Conservation (phyloP, 306 rosid species). For the Styphnolobium japonicum region DNA sequence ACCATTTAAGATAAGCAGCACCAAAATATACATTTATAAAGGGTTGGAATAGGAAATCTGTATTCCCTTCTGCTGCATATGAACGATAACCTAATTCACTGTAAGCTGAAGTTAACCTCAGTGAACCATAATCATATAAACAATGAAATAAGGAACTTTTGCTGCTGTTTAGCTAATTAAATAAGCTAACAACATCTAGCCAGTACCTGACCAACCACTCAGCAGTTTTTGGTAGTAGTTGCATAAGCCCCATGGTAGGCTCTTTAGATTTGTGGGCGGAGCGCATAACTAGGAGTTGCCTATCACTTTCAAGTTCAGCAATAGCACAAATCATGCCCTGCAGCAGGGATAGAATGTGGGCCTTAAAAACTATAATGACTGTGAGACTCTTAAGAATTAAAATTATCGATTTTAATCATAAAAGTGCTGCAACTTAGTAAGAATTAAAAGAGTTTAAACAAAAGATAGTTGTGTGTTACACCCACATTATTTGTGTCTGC, state of each 20-base stretch:
- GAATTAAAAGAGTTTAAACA: not conserved
- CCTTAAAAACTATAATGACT: not conserved
- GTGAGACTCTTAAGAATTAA: not conserved
- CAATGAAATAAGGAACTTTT: not conserved
- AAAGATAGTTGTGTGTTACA: not conserved
- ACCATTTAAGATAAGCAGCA: slow-evolving; percentile 80
- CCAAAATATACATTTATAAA: slow-evolving; percentile 68
- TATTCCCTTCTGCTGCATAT: slow-evolving; percentile 42
- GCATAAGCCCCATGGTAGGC: slow-evolving; percentile 70
- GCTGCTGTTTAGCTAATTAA: not conserved
- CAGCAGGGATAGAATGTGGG: slow-evolving; percentile 19
- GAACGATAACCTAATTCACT: slow-evolving; percentile 60
- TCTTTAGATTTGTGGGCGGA: slow-evolving; percentile 48
- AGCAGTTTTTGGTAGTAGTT: slow-evolving; percentile 49
- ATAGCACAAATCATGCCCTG: slow-evolving; percentile 82
- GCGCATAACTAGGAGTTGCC: slow-evolving; percentile 58
- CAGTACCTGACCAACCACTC: slow-evolving; percentile 67
- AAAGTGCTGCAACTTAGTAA: not conserved
- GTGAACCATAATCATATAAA: slow-evolving; percentile 6
- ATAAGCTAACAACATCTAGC: slow-evolving; percentile 14
- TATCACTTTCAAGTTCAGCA: slow-evolving; percentile 86
- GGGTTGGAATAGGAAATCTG: slow-evolving; percentile 51
- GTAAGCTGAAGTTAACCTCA: slow-evolving; percentile 39
- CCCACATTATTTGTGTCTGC: not conserved
- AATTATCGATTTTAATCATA: not conserved